Base-by-base conservation (phyloP, 2,329 filamentous ascomycete species). In the Venturia carpophila region DNA sequence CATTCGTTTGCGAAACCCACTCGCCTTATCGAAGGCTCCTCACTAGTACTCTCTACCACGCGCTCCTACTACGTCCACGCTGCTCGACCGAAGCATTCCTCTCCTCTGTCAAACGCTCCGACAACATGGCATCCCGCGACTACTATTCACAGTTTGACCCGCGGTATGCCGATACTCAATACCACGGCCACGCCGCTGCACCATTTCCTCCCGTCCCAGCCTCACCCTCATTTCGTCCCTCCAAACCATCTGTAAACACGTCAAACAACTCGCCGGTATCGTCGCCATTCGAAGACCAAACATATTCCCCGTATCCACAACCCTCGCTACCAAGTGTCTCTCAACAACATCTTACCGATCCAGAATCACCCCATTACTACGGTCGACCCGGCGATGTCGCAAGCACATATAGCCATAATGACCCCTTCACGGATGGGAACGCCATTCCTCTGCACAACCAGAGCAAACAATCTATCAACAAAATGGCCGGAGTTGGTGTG, bases 241-340 rank as follows among this genome's bases (percentile, higher is more conserved):
- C 71, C 66, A 71, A 74, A 67, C 75, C 76, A 30, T 71, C 74
- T 49, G 68, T 71, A 58, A 66, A 67, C 65, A 70, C 69, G 66
- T 66, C 65, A 68, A 68, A 66, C 47, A 58, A 65, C 43, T 65
- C 67, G 66, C 65, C 55, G 30, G 69, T 71, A 21, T 71, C 77
- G 70, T 83, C 82, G 60, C 84, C 86, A 65, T 89, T 89, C 73
- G 86, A 88, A 74, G 87, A 89, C 73, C 79, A 86, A 75, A 80
- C 82, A 66, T 88, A 89, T 71, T 84, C 85, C 65, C 78, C 82
- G 62, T 80, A 80, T 34, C 62, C 62, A 42, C 49, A 42, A 52
- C 61, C 71, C 68, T 62, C 70, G 67, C 64, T 66, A 58, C 69
- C 66, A 74, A 74, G 68, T 82, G 87, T 70, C 79, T 84, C 68